Percentiles rank a stretch among this genome's conserved stretches.
These are phyloP conservation scores for Pleurotus tuoliensis DNA, from an alignment of 768 basidiomycete species.

Conservation along the genomic window DNA sequence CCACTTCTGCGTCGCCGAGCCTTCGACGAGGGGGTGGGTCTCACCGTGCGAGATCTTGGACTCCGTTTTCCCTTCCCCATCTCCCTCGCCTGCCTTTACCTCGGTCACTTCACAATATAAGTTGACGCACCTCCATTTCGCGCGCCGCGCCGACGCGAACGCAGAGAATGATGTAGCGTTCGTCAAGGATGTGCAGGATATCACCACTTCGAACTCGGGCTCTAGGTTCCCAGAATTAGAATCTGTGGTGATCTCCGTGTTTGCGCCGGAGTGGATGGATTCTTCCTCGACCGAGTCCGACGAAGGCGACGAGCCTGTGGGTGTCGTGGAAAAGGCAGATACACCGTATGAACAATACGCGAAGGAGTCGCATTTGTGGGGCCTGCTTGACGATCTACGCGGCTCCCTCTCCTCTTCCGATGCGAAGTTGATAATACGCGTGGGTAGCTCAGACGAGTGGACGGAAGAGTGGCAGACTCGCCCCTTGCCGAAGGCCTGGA, in stretches of 20 bases:
- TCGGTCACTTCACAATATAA: not conserved
- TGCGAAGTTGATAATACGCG: not conserved
- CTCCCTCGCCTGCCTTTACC: too few relatives aligned
- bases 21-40: too few relatives aligned
- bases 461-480: too few relatives aligned
- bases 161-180: slow-evolving; percentile 37
- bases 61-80: too few relatives aligned
- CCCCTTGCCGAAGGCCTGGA: too few relatives aligned
- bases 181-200: slow-evolving; percentile 23
- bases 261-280: slow-evolving; percentile 15
- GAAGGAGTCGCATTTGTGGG: slow-evolving; percentile 11
- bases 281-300: slow-evolving; percentile 11
- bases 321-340: slow-evolving; percentile 19
- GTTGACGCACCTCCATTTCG: slow-evolving; percentile 35
- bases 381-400: not conserved
- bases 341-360: slow-evolving; percentile 19
- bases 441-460: not conserved
- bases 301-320: slow-evolving; percentile 17
- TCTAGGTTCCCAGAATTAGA: slow-evolving; percentile 20
- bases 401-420: not conserved
- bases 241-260: slow-evolving; percentile 28
- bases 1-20: too few relatives aligned
- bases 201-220: slow-evolving; percentile 23
- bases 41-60: too few relatives aligned
- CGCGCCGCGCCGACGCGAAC: slow-evolving; percentile 37